Conservation (phyloP, 2,329 filamentous ascomycete genomes). For the Penicillium nordicum region DNA sequence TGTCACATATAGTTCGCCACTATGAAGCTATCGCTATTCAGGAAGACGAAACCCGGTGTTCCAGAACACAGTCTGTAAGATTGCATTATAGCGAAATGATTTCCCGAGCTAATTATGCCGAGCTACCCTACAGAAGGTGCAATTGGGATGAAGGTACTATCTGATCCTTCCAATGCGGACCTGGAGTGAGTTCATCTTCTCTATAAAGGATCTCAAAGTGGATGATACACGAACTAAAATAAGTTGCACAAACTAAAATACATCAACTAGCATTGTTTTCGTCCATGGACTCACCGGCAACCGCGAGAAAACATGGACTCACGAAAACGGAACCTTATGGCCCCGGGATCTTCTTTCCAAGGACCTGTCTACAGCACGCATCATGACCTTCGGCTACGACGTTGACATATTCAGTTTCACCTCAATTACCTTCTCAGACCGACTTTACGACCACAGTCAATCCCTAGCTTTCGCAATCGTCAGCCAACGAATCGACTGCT, state of each 20-base stretch:
- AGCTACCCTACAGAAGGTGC: neutral
- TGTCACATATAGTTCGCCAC: neutral
- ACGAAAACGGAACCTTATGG: conserved; percentile 26
- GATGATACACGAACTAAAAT: neutral
- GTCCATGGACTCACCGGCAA: conserved; percentile 2
- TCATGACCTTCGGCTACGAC: conserved; percentile 9
- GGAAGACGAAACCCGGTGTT: neutral
- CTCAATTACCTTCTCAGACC: neutral
- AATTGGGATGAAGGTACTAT: conserved; percentile 2
- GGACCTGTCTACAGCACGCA: conserved; percentile 1
- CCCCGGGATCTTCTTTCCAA: conserved; percentile 23
- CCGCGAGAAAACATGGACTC: conserved; percentile 3
- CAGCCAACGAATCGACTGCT: neutral
- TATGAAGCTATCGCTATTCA: conserved; percentile 4
- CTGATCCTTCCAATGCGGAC: neutral
- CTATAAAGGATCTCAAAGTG: neutral
- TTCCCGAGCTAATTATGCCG: neutral
- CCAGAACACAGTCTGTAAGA: neutral
- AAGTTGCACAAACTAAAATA: neutral
- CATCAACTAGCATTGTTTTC: neutral
- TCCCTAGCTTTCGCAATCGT: conserved; percentile 6
- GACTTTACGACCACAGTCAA: neutral
- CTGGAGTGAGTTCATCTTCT: conserved; percentile 1
- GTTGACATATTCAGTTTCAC: neutral
- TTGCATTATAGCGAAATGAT: neutral